Base-by-base conservation (phyloP, 2,329 filamentous ascomycete species). In the Aspergillus alliaceus region DNA sequence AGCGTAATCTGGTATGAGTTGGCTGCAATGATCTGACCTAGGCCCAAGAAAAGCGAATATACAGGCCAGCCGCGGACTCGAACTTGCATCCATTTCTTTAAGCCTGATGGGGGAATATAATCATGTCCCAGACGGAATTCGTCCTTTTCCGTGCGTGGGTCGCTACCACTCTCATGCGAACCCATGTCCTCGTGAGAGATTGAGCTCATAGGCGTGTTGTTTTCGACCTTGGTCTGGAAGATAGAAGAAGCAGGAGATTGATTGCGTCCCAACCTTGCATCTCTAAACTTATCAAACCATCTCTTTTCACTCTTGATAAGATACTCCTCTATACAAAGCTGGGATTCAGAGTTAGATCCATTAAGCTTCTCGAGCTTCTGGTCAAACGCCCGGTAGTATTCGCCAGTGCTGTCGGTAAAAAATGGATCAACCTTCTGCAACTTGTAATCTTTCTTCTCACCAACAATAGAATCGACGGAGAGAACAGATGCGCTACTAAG, bases 1-100 rank as follows among this genome's bases (percentile, higher is more conserved):
- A 89, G 77, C 0, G 85, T 87, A 66, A 89, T 84, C 66, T 89
- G 86, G 71, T 88, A 88, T 0, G 84, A 87, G 70, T 87, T 88
- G 56, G 84, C 83, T 1, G 86, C 84, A 50, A 88, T 82, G 59
- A 88, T 84, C 64, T 88, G 85, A 22, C 84, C 83, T 34, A 86
- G 76, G 8, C 84, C 84, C 18, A 88, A 79, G 47, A 88, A 77
- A 59, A 87, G 78, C 3, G 83, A 81, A 68, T 88, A 88, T 6
- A 87, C 67, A 0, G 85, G 86, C 85, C 85, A 88, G 64, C 86
- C 84, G n/a, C 82, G 82, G 53, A 87, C 70, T 34, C 84, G 82
- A 56, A 80, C 75, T 59, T 83, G 78, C 72, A 87, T 79, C 63
- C 80, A 72, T 58, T 84, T 83, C 61, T 77, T 80, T 6, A 86